These are phyloP conservation scores for Penstemon barbatus DNA, from an alignment of 257 asterid species.

Conservation along the genomic window DNA sequence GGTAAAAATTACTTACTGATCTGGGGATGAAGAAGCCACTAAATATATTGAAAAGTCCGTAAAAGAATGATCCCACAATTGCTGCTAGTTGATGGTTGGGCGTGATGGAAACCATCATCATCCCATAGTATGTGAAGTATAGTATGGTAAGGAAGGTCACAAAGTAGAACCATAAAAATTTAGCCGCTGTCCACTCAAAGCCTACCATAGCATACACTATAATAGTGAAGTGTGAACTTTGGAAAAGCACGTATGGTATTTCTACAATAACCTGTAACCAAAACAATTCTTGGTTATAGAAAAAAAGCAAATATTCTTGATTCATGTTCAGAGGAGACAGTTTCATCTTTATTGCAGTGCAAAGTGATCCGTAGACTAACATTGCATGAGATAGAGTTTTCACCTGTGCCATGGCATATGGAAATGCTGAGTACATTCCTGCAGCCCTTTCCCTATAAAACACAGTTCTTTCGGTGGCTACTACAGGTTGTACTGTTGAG, in stretches of 20 bases:
- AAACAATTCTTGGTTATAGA: not conserved
- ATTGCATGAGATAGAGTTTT: conserved; percentile 5
- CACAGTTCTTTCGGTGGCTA: conserved; percentile 64
- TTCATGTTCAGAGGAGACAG: too few relatives aligned
- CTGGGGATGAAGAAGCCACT: conserved; percentile 78
- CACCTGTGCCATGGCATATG: conserved; percentile 85
- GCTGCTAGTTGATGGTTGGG: conserved; percentile 83
- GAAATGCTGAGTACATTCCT: conserved; percentile 83
- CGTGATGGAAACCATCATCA: conserved; percentile 83
- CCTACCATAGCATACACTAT: conserved; percentile 79
- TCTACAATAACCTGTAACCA: conserved; percentile 32
- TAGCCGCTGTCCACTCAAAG: conserved; percentile 71
- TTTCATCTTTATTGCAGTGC: too few relatives aligned
- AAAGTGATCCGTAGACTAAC: not conserved
- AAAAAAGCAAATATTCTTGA: too few relatives aligned
- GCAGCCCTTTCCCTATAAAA: conserved; percentile 75
- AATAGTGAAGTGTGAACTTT: conserved; percentile 54
- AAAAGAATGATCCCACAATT: conserved; percentile 72
- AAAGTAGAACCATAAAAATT: conserved; percentile 80
- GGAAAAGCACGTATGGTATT: conserved; percentile 67
- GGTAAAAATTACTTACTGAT: conserved; percentile 56
- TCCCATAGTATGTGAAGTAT: conserved; percentile 86
- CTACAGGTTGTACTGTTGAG: conserved; percentile 73
- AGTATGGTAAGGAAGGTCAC: conserved; percentile 70
- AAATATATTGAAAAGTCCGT: conserved; percentile 71